Base-by-base conservation (phyloP, 2,329 filamentous ascomycete species). In the Alternaria sp. region DNA sequence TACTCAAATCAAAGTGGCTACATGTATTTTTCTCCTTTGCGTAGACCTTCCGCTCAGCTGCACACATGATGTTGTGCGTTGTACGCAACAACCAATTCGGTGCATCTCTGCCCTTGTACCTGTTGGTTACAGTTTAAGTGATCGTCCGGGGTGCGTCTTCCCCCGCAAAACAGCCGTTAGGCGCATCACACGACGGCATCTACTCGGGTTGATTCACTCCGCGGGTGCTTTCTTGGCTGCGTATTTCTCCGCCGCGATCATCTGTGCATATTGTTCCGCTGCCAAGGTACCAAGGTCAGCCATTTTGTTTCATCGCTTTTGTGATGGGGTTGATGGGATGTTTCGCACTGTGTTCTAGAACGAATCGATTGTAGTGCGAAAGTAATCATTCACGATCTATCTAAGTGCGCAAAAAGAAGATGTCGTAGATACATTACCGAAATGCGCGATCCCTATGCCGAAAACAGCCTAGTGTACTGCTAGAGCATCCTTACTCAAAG, bases 251-350 rank as follows among this genome's bases (percentile, higher is more conserved):
- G 58, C 58, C 36, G 28, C 49, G 12, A 52, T 45, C 9, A 28
- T 6, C 17, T n/a, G 47, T 53, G 47, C 32, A 51, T 52, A 44
- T 26, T 13, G 25, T 56, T 55, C 50, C 28, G 51, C 21, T 25
- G 50, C 58, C 58, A 56, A 60, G 58, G 6, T 32, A 44, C 40
- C 28, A 54, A 60, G 57, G n/a, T 19, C 45, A 30, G 17, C 47
- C 49, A 52, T 25, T n/a, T 32, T 52, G 49, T 52, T 52, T 52
- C 49, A 40, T 52, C 19, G 13, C 19, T 23, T 52, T 52, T 5
- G 3, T 19, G 5, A 21, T 21, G 28, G 28, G 32, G 23, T n/a
- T 6, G 11, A n/a, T 44, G 12, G 15, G 25, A 44, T 3, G 32
- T 55, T 45, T 45, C 19, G 49, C 49, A 52, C 32, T 19, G 32